Base-by-base conservation (phyloP, 2,329 filamentous ascomycete genomes). In the Aspergillus nomiae region DNA sequence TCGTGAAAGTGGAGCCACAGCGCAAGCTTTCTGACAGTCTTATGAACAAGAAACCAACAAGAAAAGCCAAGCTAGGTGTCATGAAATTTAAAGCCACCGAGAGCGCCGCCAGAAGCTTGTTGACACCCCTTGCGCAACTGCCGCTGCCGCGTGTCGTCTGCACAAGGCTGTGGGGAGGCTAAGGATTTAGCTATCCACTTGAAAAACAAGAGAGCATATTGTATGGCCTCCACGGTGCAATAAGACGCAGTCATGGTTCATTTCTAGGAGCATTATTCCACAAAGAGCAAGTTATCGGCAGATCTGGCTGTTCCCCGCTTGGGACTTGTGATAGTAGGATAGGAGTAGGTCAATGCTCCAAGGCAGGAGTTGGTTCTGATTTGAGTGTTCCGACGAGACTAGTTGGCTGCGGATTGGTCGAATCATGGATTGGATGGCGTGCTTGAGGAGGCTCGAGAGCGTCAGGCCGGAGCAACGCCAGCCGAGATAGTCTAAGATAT, bases 351-450 rank as follows among this genome's bases (percentile, higher is more conserved):
- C 50, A 4, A 53, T 32, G 41, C 7, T 45, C 36, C 38, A 59
- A 41, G 21, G 28, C 28, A n/a, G 26, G 2, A 10, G 16, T 41
- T 41, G 34, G 7, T 41, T 41, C n/a, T 41, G 36, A 41, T 41
- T 16, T 34, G 19, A 46, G 10, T 34, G 60, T 16, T 55, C 36
- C 26, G 48, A 41, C 38, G 24, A 12, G 21, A 30, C 30, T 59
- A 38, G 56, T 62, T 62, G 56, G 56, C 53, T 62, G 55, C 41
- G 38, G 55, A 62, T 62, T 38, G 56, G 60, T 41, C 51, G 30
- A 24, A 53, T 41, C n/a, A 30, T 24, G 38, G 56, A 34, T 19
- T 24, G 28, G 60, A 62, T 62, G 60, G 51, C 60, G 56, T 62
- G 60, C 38, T 62, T 28, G 48, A 36, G 34, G 8, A 28, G 36